These are phyloP conservation scores for Leccinum subtestaceum DNA, from an alignment of 768 basidiomycete genomes.

Conservation along the genomic window DNA sequence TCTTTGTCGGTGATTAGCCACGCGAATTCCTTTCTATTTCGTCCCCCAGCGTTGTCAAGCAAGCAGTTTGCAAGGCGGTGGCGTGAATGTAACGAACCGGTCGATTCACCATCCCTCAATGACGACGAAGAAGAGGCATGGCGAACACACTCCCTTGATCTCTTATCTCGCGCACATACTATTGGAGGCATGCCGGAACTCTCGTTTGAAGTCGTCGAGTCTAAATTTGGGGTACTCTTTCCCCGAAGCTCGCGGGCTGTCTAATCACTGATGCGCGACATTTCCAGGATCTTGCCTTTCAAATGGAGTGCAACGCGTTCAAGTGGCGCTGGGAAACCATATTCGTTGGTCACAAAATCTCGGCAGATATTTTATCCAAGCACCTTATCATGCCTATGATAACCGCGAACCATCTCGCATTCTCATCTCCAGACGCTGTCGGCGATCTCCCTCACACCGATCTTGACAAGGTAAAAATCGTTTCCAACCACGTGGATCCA, in stretches of 20 bases:
- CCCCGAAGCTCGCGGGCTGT: slow-evolving; percentile 1
- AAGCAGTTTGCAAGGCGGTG: slow-evolving; percentile 68
- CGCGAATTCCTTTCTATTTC: slow-evolving; percentile 15
- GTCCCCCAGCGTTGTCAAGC: slow-evolving; percentile 46
- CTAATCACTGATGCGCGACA: slow-evolving; percentile 14
- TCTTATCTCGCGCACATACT: slow-evolving; percentile 58
- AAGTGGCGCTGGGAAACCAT: slow-evolving; percentile 81
- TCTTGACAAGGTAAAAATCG: slow-evolving; percentile 57
- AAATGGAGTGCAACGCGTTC: slow-evolving; percentile 55
- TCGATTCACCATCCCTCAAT: slow-evolving; percentile 28
- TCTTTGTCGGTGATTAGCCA: slow-evolving; percentile 22
- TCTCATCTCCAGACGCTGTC: slow-evolving; percentile 58
- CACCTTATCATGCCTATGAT: slow-evolving; percentile 78
- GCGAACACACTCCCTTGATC: slow-evolving; percentile 52
- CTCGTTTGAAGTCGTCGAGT: slow-evolving; percentile 57
- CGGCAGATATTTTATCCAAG: slow-evolving; percentile 72
- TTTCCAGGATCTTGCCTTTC: slow-evolving; percentile 63
- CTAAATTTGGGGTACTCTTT: slow-evolving; percentile 53
- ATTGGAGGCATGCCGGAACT: slow-evolving; percentile 57
- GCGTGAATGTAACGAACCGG: slow-evolving; percentile 52
- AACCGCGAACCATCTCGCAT: slow-evolving; percentile 64
- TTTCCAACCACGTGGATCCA: slow-evolving; percentile 2
- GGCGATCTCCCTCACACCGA: slow-evolving; percentile 54
- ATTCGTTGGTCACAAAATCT: slow-evolving; percentile 57
- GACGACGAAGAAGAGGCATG: slow-evolving; percentile 57